These are phyloP conservation scores for Marasmius sp. DNA, from an alignment of 1,284 basidiomycete genomes.

Conservation along the genomic window DNA sequence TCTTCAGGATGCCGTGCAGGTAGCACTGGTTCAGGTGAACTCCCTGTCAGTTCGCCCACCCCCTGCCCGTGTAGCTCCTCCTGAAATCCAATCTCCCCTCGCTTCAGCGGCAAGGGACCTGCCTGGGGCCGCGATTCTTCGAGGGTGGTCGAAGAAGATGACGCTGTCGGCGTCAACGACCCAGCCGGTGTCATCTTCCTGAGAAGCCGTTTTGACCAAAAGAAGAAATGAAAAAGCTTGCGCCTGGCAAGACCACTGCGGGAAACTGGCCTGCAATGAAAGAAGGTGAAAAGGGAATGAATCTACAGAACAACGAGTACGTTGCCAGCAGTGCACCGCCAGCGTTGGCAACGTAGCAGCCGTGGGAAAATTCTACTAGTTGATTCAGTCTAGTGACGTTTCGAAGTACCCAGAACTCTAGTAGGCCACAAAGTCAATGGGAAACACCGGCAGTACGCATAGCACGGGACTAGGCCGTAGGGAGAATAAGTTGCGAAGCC, in stretches of 20 bases:
- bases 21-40: slow-evolving; percentile 14
- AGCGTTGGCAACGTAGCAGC: neutral
- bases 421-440: neutral
- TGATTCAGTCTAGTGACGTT: neutral
- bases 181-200: slow-evolving; percentile 6
- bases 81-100: slow-evolving; percentile 63
- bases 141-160: slow-evolving; percentile 14
- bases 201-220: slow-evolving; percentile 10
- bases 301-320: neutral
- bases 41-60: slow-evolving; percentile 16
- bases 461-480: too few relatives aligned
- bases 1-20: slow-evolving; percentile 61
- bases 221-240: slow-evolving; percentile 21
- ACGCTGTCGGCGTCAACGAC: slow-evolving; percentile 14
- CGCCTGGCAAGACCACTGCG: slow-evolving; percentile 23
- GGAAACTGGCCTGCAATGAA: slow-evolving; percentile 5
- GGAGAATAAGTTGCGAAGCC: too few relatives aligned
- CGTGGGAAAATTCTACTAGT: neutral
- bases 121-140: slow-evolving; percentile 44
- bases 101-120: slow-evolving; percentile 60
- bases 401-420: neutral
- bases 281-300: neutral
- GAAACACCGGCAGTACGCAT: neutral
- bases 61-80: slow-evolving; percentile 38
- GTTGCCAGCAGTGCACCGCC: neutral